A percentile compares a stretch with the other conserved stretches of the same genome.
Evolutionary conservation across 2,329 filamentous ascomycete species (phyloP).

Genomic region (Trichoderma simmonsii): DNA sequence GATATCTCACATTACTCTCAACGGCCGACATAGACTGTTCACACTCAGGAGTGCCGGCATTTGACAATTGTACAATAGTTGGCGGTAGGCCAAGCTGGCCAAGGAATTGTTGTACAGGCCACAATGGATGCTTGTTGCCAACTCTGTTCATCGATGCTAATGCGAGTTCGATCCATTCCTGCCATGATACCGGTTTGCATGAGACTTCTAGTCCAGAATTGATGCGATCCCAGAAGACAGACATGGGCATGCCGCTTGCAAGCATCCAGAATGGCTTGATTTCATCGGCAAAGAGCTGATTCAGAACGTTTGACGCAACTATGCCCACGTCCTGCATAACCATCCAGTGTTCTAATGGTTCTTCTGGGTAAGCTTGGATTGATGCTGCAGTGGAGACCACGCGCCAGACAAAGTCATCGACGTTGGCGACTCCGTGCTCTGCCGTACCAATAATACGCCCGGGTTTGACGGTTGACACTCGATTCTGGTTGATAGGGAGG

Average conservation of each 20-base stretch:
- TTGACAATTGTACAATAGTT: background rate
- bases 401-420: slow-evolving; percentile 27
- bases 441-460: slow-evolving; percentile 25
- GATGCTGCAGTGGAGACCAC: slow-evolving; percentile 19
- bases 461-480: slow-evolving; percentile 24
- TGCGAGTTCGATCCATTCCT: slow-evolving; percentile 20
- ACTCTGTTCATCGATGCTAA: slow-evolving; percentile 12
- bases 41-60: background rate
- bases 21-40: slow-evolving; percentile 3
- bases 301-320: slow-evolving; percentile 21
- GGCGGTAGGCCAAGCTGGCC: slow-evolving; percentile 15
- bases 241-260: slow-evolving; percentile 19
- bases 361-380: slow-evolving; percentile 17
- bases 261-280: slow-evolving; percentile 17
- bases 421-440: slow-evolving; percentile 23
- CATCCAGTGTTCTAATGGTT: slow-evolving; percentile 20
- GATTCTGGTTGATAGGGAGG: slow-evolving; percentile 4
- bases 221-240: slow-evolving; percentile 24
- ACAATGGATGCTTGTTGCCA: slow-evolving; percentile 25
- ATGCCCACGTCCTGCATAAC: slow-evolving; percentile 20
- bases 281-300: background rate
- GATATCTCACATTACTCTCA: slow-evolving; percentile 19
- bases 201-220: slow-evolving; percentile 17
- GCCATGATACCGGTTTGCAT: slow-evolving; percentile 19
- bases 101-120: slow-evolving; percentile 28